A percentile compares a stretch with the other conserved stretches of the same genome.
phyloP scores from a whole-genome alignment of 2,329 filamentous ascomycete genomes.

The Colletotrichum sp. region DNA sequence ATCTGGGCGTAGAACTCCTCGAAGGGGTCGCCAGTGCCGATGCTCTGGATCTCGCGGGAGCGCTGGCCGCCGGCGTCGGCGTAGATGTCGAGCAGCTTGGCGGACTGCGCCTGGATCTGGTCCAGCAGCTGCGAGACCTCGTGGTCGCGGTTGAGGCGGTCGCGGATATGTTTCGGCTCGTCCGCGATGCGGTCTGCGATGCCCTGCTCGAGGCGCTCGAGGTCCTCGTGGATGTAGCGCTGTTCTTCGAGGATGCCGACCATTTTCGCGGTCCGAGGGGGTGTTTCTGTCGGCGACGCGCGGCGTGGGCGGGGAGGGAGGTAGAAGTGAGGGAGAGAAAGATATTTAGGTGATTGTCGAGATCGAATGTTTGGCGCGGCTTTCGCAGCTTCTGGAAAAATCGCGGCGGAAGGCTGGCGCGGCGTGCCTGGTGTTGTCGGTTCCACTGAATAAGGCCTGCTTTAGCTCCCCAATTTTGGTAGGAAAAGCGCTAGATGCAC shows the following conservation, averaged over 20 bases:
- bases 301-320: neutral
- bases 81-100: conserved; percentile 82
- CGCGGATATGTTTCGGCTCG: conserved; percentile 90
- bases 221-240: conserved; percentile 91
- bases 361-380: neutral
- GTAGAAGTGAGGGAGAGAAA: too few species aligned
- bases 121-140: conserved; percentile 86
- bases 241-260: conserved; percentile 90
- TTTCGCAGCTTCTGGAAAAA: neutral
- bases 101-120: conserved; percentile 86
- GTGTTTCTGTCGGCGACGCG: neutral
- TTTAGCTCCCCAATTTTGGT: conserved; percentile 5
- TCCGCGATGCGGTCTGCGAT: conserved; percentile 88
- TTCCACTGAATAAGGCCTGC: conserved; percentile 19
- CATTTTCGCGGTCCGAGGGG: neutral
- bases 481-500: neutral
- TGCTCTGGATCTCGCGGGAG: conserved; percentile 80
- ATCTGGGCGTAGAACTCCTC: conserved; percentile 91
- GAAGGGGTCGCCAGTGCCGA: conserved; percentile 85
- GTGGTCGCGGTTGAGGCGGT: conserved; percentile 89
- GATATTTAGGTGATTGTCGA: neutral
- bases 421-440: neutral
- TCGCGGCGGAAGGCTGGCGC: neutral
- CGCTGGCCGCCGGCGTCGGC: conserved; percentile 75
- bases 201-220: conserved; percentile 94